Conservation (phyloP, 2,329 filamentous ascomycete species). For the Fusarium sp. region DNA sequence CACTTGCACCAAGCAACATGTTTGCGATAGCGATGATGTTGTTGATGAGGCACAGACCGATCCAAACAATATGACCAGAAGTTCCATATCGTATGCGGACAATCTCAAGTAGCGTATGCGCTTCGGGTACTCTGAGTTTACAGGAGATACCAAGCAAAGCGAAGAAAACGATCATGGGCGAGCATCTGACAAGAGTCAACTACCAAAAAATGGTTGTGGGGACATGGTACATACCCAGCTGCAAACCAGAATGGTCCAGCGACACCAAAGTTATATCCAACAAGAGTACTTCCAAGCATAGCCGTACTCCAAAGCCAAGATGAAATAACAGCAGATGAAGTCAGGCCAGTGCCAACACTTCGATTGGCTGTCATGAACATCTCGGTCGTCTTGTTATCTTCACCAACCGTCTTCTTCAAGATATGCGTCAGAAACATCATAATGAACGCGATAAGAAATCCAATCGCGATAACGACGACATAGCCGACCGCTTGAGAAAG, state of each 20-base stretch:
- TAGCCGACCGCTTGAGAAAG: slow-evolving; percentile 48
- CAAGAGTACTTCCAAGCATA: slow-evolving; percentile 61
- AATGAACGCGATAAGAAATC: slow-evolving; percentile 51
- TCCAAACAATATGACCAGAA: slow-evolving; percentile 62
- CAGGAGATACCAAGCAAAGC: slow-evolving; percentile 62
- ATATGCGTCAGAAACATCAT: slow-evolving; percentile 61
- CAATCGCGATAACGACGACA: slow-evolving; percentile 50
- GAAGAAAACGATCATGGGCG: slow-evolving; percentile 68
- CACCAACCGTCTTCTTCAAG: slow-evolving; percentile 61
- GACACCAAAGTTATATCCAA: slow-evolving; percentile 66
- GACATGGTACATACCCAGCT: slow-evolving; percentile 52
- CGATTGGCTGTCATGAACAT: slow-evolving; percentile 69
- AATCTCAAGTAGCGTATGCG: slow-evolving; percentile 66
- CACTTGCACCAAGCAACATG: slow-evolving; percentile 59
- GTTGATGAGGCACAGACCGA: slow-evolving; percentile 63
- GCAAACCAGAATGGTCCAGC: slow-evolving; percentile 69
- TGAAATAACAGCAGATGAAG: slow-evolving; percentile 65
- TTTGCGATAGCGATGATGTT: slow-evolving; percentile 66
- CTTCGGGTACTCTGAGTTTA: slow-evolving; percentile 64
- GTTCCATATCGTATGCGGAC: slow-evolving; percentile 63
- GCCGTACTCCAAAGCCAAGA: slow-evolving; percentile 68
- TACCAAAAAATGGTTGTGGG: rapidly evolving
- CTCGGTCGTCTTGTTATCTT: slow-evolving; percentile 65
- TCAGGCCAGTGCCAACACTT: slow-evolving; percentile 62
- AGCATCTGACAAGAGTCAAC: slow-evolving; percentile 47